Conservation (phyloP, 306 rosid species). For the Leucaena leucocephala region DNA sequence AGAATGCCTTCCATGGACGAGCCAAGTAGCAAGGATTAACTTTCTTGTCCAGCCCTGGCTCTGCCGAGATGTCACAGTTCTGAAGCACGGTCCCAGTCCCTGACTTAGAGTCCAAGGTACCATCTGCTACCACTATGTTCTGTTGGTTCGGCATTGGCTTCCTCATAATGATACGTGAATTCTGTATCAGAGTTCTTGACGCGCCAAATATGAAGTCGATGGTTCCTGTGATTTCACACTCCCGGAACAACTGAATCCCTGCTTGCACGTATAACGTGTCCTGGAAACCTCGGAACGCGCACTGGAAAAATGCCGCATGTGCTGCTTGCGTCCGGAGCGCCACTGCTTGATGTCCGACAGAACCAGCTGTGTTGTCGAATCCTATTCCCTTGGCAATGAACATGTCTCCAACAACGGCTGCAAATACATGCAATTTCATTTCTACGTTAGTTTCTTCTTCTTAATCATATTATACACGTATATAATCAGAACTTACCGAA, state of each 20-base stretch:
- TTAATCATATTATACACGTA: not conserved
- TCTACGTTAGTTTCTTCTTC: not conserved
- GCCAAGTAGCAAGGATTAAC: slow-evolving; percentile 49
- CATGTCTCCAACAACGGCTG: slow-evolving; percentile 38
- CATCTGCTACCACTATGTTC: slow-evolving; percentile 68
- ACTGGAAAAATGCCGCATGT: slow-evolving; percentile 55
- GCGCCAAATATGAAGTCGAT: slow-evolving; percentile 82
- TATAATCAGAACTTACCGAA: slow-evolving; percentile 33
- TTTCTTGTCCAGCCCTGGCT: slow-evolving; percentile 11
- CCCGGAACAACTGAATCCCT: slow-evolving; percentile 69
- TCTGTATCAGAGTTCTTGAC: slow-evolving; percentile 52
- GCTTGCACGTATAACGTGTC: slow-evolving; percentile 69
- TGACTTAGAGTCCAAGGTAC: slow-evolving; percentile 36
- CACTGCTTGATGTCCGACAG: slow-evolving; percentile 74
- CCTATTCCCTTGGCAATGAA: slow-evolving; percentile 64
- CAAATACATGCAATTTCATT: not conserved
- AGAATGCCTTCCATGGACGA: slow-evolving; percentile 70
- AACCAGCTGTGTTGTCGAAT: slow-evolving; percentile 75
- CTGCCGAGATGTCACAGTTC: slow-evolving; percentile 59
- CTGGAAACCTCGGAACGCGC: slow-evolving; percentile 63
- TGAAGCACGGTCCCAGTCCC: slow-evolving; percentile 58
- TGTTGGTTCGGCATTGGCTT: slow-evolving; percentile 47
- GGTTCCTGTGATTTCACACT: slow-evolving; percentile 79
- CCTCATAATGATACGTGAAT: slow-evolving; percentile 52
- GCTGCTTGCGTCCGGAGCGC: slow-evolving; percentile 70